Evolutionary conservation across 2,329 filamentous ascomycete genomes (phyloP).

Genomic region (Colletotrichum sp.): DNA sequence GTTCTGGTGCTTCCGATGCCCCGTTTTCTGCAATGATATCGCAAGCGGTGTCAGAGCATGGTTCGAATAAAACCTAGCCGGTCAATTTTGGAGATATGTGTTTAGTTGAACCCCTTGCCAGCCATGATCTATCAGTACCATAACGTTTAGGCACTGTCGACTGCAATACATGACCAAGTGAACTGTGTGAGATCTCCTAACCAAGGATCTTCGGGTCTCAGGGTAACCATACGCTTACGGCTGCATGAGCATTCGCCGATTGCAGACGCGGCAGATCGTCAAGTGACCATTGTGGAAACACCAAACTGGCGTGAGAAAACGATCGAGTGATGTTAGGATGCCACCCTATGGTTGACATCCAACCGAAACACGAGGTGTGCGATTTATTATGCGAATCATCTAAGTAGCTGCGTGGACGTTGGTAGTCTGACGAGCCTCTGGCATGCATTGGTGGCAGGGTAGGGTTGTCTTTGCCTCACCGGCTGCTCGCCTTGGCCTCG

Average conservation of each 20-base stretch:
- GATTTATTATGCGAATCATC: background rate
- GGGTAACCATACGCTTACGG: conserved; percentile 1
- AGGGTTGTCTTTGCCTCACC: background rate
- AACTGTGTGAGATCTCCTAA: background rate
- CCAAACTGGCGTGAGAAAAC: background rate
- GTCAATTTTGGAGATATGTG: background rate
- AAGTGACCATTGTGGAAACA: background rate
- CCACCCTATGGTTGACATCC: background rate
- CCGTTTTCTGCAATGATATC: background rate
- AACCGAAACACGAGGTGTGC: background rate
- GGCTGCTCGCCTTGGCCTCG: background rate
- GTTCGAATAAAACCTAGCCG: background rate
- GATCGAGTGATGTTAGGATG: background rate
- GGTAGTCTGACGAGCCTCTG: background rate
- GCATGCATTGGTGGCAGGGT: background rate
- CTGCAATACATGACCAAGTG: background rate
- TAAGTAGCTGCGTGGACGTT: background rate
- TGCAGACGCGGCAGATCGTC: conserved; percentile 8
- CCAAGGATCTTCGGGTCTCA: background rate
- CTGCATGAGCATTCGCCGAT: background rate
- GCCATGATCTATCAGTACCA: background rate
- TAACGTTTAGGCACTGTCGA: background rate
- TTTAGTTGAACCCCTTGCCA: background rate
- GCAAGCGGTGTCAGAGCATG: background rate
- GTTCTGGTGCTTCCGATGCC: background rate